Evolutionary conservation across 306 rosid species (phyloP).

Genomic region (Quillaja saponaria): DNA sequence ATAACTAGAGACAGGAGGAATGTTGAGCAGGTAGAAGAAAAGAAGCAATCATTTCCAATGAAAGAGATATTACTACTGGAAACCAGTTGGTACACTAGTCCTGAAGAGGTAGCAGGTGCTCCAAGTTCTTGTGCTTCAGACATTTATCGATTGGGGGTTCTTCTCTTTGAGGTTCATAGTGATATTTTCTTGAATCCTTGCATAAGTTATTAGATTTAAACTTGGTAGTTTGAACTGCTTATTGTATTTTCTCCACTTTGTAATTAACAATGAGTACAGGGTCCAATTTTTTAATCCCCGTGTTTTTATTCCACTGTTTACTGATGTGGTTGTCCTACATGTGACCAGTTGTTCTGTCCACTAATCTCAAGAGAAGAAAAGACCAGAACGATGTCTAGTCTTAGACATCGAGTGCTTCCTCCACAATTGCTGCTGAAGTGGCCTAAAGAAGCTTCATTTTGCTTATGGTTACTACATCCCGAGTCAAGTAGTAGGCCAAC

Average conservation of each 20-base stretch:
- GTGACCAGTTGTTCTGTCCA: conserved; percentile 86
- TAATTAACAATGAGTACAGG: conserved; percentile 12
- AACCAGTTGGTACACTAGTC: conserved; percentile 87
- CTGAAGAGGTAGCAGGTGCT: conserved; percentile 70
- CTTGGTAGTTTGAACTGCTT: conserved; percentile 17
- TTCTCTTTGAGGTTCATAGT: conserved; percentile 79
- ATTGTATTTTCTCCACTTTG: conserved; percentile 26
- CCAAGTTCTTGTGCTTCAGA: conserved; percentile 84
- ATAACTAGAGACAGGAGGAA: conserved; percentile 57
- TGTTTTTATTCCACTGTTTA: conserved; percentile 25
- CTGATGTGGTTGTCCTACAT: conserved; percentile 43
- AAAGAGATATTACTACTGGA: conserved; percentile 80
- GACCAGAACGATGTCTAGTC: conserved; percentile 83
- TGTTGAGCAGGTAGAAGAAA: conserved; percentile 66
- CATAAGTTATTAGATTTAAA: conserved; percentile 25
- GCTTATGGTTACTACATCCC: conserved; percentile 93
- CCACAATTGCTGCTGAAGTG: conserved; percentile 94
- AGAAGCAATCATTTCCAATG: conserved; percentile 87
- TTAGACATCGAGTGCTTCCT: conserved; percentile 96
- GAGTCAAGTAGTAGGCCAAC: conserved; percentile 86
- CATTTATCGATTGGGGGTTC: conserved; percentile 81
- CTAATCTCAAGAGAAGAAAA: conserved; percentile 84
- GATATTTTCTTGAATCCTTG: conserved; percentile 15
- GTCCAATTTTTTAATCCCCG: conserved; percentile 18
- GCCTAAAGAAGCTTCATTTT: conserved; percentile 97